Conservation (phyloP, 805 yeast species). For the Ogataea paraovalis region DNA sequence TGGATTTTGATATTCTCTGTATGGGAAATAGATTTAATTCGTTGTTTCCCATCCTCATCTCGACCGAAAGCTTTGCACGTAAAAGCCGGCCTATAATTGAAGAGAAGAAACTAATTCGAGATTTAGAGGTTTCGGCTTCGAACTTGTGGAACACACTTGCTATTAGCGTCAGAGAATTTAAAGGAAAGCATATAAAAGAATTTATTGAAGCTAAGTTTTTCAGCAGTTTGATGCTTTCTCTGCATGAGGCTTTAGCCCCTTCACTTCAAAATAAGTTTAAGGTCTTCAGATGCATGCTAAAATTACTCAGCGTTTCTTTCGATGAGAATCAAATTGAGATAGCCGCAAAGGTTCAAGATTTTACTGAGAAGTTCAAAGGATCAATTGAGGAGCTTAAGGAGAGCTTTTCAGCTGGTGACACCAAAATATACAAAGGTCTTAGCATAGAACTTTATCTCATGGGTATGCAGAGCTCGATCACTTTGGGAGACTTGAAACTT, state of each 20-base stretch:
- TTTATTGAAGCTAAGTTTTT: constrained; percentile 27
- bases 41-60: constrained; percentile 11
- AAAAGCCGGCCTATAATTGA: background rate
- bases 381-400: constrained; percentile 17
- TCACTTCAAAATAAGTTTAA: constrained; percentile 26
- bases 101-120: background rate
- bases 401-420: background rate
- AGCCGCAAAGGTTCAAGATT: constrained; percentile 26
- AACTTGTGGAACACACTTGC: constrained; percentile 36
- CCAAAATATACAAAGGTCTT: constrained; percentile 2
- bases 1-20: constrained; percentile 14
- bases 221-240: constrained; percentile 29
- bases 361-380: constrained; percentile 24
- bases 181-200: constrained; percentile 2
- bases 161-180: constrained; percentile 21
- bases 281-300: constrained; percentile 30
- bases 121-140: constrained; percentile 22
- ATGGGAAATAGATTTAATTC: constrained; percentile 13
- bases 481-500: constrained; percentile 31
- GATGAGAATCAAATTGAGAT: constrained; percentile 22
- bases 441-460: constrained; percentile 27
- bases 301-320: constrained; percentile 25
- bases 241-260: constrained; percentile 28
- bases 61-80: constrained; percentile 12
- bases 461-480: constrained; percentile 30